These are phyloP conservation scores for Parascedosporium putredinis DNA, from an alignment of 2,329 filamentous ascomycete species.

Conservation along the genomic window DNA sequence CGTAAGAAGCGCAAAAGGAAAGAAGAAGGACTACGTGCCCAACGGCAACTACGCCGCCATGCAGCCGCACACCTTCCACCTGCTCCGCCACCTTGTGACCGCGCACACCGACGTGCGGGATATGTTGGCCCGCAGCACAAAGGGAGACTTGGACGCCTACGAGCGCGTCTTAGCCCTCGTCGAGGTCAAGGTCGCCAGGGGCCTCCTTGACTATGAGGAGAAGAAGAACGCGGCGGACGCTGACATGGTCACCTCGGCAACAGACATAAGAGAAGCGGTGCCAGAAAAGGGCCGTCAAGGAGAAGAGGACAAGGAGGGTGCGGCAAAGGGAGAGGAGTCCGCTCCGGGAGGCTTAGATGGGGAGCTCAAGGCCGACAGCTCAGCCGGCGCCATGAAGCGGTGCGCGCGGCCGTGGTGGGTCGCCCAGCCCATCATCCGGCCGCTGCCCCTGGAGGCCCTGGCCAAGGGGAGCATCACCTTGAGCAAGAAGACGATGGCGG, in stretches of 20 bases:
- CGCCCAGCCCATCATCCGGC: slow-evolving; percentile 76
- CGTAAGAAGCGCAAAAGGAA: slow-evolving; percentile 40
- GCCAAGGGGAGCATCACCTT: slow-evolving; percentile 66
- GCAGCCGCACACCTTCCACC: slow-evolving; percentile 88
- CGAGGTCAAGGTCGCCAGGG: slow-evolving; percentile 63
- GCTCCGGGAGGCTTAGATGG: slow-evolving; percentile 18
- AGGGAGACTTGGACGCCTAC: slow-evolving; percentile 64
- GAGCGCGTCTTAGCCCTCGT: slow-evolving; percentile 68
- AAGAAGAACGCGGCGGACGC: slow-evolving; percentile 39
- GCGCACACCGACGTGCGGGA: slow-evolving; percentile 77
- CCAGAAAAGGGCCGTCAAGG: too few relatives aligned
- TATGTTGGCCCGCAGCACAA: slow-evolving; percentile 57
- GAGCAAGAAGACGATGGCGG: slow-evolving; percentile 49
- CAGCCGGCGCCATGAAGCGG: slow-evolving; percentile 50
- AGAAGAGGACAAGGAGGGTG: slow-evolving; percentile 11
- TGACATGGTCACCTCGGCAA: too few relatives aligned
- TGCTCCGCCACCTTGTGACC: slow-evolving; percentile 72
- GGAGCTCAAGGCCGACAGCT: slow-evolving; percentile 43
- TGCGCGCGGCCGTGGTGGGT: slow-evolving; percentile 85
- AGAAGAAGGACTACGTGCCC: slow-evolving; percentile 13
- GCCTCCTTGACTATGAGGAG: slow-evolving; percentile 55
- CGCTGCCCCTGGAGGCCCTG: slow-evolving; percentile 77
- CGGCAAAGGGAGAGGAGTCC: slow-evolving; percentile 6
- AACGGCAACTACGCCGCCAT: slow-evolving; percentile 61
- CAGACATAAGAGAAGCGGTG: too few relatives aligned